These are phyloP conservation scores for Aspergillus ibericus DNA, from an alignment of 2,329 filamentous ascomycete genomes.

Conservation along the genomic window DNA sequence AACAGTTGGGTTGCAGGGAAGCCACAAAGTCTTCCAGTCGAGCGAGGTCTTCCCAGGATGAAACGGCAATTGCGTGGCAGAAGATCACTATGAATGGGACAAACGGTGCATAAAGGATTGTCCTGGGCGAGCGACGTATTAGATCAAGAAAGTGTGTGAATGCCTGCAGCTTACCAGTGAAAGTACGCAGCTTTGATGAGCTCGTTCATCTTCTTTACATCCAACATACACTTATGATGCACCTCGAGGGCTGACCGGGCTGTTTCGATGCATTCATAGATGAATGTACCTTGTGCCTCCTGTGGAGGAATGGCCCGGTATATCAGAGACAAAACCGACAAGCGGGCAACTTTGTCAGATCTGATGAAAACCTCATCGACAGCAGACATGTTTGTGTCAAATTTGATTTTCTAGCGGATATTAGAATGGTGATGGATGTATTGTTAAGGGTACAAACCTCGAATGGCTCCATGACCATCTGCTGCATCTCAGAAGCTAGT, in stretches of 20 bases:
- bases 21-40: conserved; percentile 58
- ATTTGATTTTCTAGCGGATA: conserved; percentile 11
- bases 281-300: conserved; percentile 32
- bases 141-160: neutral
- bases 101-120: conserved; percentile 47
- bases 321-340: conserved; percentile 40
- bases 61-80: conserved; percentile 54
- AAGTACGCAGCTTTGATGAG: conserved; percentile 35
- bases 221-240: conserved; percentile 32
- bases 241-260: conserved; percentile 36
- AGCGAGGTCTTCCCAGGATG: conserved; percentile 53
- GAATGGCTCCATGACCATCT: conserved; percentile 30
- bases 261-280: conserved; percentile 38
- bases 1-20: conserved; percentile 54
- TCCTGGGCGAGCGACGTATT: conserved; percentile 23
- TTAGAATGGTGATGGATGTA: neutral
- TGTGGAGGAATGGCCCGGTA: conserved; percentile 41
- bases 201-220: conserved; percentile 29
- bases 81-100: conserved; percentile 53
- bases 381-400: conserved; percentile 18
- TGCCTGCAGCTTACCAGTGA: conserved; percentile 31
- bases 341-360: conserved; percentile 38
- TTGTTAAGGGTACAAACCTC: conserved; percentile 19
- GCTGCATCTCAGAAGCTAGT: conserved; percentile 31
- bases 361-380: conserved; percentile 31